Base-by-base conservation (phyloP, 805 yeast genomes). In the Hanseniaspora thailandica region DNA sequence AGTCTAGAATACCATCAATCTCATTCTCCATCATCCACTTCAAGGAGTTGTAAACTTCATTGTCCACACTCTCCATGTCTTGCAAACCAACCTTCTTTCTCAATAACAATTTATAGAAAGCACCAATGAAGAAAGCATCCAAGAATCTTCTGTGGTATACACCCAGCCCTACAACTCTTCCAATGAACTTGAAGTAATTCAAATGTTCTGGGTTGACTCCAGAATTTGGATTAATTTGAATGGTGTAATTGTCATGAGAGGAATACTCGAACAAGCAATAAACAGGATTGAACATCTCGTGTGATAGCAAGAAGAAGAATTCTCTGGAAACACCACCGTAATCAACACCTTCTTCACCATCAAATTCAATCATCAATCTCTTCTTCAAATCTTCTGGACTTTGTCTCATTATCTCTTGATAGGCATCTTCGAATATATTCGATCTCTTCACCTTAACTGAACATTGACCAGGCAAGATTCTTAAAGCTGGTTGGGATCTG, bases 251-350 rank as follows among this genome's bases (percentile, higher is more conserved):
- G 71, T 93, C 99, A 70, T 89, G 95, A 35, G 97, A 94, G 17
- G 97, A 88, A 69, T 93, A 93, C 71, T 93, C 97, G 67, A 93
- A 93, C 63, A 93, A 73, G 71, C 99, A 90, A 69, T 93, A 93
- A 69, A 89, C 86, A 57, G 99, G 99, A 67, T 93, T 89, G 70
- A 93, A 93, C 96, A 93, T 93, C 70, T 93, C 97, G 67, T 93
- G 98, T 3, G 97, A 89, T 60, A 93, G 75, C 66, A 89, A 76
- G 72, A 89, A 93, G 82, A 93, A 93, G 69, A 87, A 93, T 70
- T 93, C 99, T 73, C 99, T 79, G 30, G 97, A 87, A 57, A 93
- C 97, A 67, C 99, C 99, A 76, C 99, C 99, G 66, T 93, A 93
- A 74, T 93, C 99, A 63, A 93, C 78, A 69, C 98, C 99, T 74